Evolutionary conservation across 441 rosid species (phyloP).

Genomic region (Theobroma grandiflorum): DNA sequence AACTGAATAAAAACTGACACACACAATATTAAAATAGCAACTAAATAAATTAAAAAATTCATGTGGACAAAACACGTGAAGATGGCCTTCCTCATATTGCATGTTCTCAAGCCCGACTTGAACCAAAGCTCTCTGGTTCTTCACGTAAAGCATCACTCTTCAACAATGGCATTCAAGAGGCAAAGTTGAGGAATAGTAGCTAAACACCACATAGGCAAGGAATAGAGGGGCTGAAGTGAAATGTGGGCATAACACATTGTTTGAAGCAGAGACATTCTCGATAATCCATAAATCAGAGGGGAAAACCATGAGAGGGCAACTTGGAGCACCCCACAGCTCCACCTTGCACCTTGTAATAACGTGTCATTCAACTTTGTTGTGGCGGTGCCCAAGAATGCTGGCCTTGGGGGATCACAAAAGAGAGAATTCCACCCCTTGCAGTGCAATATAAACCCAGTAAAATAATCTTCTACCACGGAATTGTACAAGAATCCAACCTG

Average conservation of each 20-base stretch:
- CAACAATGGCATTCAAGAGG: conserved; percentile 43
- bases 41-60: no score
- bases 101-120: no score
- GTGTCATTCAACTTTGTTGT: conserved; percentile 42
- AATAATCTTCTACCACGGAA: conserved; percentile 40
- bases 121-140: no score
- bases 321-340: conserved; percentile 45
- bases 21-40: no score
- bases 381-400: conserved; percentile 44
- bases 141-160: no score
- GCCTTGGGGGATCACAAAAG: conserved; percentile 30
- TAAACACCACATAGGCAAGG: conserved; percentile 42
- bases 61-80: no score
- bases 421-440: conserved; percentile 46
- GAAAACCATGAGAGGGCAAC: conserved; percentile 40
- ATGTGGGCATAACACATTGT: conserved; percentile 42
- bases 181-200: conserved; percentile 48
- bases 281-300: conserved; percentile 45
- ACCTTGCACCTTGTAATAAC: conserved; percentile 46
- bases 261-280: conserved; percentile 42
- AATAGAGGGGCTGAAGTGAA: conserved; percentile 39
- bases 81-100: no score
- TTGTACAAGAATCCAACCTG: conserved; percentile 41
- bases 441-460: conserved; percentile 37
- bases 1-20: no score